phyloP scores from a whole-genome alignment of 2,329 filamentous ascomycete species.

The Cryphonectria naterciae region DNA sequence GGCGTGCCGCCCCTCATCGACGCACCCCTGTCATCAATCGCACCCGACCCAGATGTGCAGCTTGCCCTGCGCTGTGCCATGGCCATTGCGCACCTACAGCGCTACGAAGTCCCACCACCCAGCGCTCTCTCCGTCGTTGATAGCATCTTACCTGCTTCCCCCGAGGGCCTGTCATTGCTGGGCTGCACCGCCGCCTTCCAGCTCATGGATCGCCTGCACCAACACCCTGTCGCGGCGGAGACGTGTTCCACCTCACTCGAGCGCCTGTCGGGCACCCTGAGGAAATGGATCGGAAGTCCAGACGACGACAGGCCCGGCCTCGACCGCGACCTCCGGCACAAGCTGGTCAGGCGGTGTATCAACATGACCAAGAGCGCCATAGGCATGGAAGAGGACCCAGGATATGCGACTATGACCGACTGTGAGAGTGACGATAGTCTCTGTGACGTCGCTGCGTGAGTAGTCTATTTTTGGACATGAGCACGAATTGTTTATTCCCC shows the following conservation, averaged over 20 bases:
- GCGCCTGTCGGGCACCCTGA: slow-evolving; percentile 58
- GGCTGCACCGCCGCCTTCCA: slow-evolving; percentile 63
- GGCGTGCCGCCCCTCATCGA: slow-evolving; percentile 50
- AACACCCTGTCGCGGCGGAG: slow-evolving; percentile 52
- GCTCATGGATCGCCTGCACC: slow-evolving; percentile 58
- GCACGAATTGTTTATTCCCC: not conserved
- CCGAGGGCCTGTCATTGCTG: slow-evolving; percentile 56
- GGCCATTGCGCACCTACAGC: slow-evolving; percentile 62
- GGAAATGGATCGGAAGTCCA: slow-evolving; percentile 63
- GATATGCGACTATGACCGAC: slow-evolving; percentile 63
- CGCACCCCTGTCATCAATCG: slow-evolving; percentile 45
- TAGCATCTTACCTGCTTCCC: slow-evolving; percentile 49
- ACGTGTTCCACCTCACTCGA: slow-evolving; percentile 56
- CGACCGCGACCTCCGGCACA: slow-evolving; percentile 53
- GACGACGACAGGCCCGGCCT: slow-evolving; percentile 57
- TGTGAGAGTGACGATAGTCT: slow-evolving; percentile 42
- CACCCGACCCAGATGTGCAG: slow-evolving; percentile 55
- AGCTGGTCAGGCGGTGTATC: slow-evolving; percentile 60
- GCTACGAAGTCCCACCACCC: slow-evolving; percentile 45
- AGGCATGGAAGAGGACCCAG: slow-evolving; percentile 63
- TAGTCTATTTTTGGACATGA: not conserved
- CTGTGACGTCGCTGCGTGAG: slow-evolving; percentile 23
- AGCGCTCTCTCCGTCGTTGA: slow-evolving; percentile 54
- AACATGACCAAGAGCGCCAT: slow-evolving; percentile 59
- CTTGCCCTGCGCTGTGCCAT: slow-evolving; percentile 64